These are phyloP conservation scores for Pterocarpus macrocarpus DNA, from an alignment of 306 rosid genomes.

Conservation along the genomic window DNA sequence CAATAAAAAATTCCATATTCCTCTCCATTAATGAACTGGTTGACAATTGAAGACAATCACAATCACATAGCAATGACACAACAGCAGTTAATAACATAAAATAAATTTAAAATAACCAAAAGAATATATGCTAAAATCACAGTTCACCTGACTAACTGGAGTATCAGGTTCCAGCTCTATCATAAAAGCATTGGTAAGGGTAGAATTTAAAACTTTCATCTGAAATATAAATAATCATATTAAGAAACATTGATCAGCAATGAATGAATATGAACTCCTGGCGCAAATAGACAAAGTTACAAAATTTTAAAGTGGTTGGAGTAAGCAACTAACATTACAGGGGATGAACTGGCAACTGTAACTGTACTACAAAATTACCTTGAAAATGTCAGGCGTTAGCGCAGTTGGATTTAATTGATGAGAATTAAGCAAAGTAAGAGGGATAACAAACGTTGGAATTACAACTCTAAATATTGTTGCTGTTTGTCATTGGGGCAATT, in stretches of 20 bases:
- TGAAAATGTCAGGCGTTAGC: too few species aligned
- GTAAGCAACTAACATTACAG: too few species aligned
- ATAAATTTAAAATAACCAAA: conserved; percentile 29
- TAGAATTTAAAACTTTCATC: conserved; percentile 97
- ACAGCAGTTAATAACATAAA: conserved; percentile 36
- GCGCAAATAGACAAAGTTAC: too few species aligned
- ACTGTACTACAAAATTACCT: too few species aligned
- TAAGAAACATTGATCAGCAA: conserved; percentile 31
- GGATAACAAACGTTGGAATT: too few species aligned
- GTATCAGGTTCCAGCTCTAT: conserved; percentile 87
- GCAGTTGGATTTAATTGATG: too few species aligned
- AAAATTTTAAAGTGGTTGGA: too few species aligned
- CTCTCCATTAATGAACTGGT: conserved; percentile 90
- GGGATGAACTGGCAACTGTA: too few species aligned
- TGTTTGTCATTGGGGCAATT: too few species aligned
- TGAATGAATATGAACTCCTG: too few species aligned
- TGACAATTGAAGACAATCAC: conserved; percentile 88
- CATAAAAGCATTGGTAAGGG: conserved; percentile 97
- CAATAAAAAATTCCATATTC: conserved; percentile 88
- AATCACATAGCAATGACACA: conserved; percentile 74
- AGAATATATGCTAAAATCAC: conserved; percentile 28
- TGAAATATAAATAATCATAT: conserved; percentile 43
- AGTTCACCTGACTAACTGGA: conserved; percentile 85
- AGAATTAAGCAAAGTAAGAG: too few species aligned
- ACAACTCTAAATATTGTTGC: too few species aligned